phyloP scores from a whole-genome alignment of 495 filamentous ascomycete species.

The Xylaria nigripes region DNA sequence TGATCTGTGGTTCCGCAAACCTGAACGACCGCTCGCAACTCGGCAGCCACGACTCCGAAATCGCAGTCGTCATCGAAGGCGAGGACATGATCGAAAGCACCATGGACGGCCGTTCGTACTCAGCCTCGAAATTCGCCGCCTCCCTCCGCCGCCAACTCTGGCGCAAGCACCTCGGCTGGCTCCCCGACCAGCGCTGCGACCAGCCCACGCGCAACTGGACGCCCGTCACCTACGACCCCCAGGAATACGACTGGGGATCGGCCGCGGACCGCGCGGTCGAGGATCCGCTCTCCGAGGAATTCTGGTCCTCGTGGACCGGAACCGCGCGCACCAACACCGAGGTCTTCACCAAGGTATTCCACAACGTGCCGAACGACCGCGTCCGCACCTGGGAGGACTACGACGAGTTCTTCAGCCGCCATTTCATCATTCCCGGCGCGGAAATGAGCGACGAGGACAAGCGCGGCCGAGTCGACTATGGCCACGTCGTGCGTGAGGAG shows the following conservation, averaged over 20 bases:
- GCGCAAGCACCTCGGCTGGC: slow-evolving; percentile 83
- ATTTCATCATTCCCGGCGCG: slow-evolving; percentile 54
- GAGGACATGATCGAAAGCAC: slow-evolving; percentile 54
- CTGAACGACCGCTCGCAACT: slow-evolving; percentile 92
- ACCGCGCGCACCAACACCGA: slow-evolving; percentile 74
- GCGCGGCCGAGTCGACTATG: slow-evolving; percentile 52
- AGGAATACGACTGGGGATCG: slow-evolving; percentile 75
- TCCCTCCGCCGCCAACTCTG: slow-evolving; percentile 78
- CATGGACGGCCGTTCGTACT: slow-evolving; percentile 66
- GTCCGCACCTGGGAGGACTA: slow-evolving; percentile 81
- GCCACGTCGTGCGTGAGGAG: slow-evolving; percentile 77
- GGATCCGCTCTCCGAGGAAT: slow-evolving; percentile 62
- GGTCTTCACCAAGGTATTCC: slow-evolving; percentile 81
- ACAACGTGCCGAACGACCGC: slow-evolving; percentile 72
- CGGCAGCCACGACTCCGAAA: slow-evolving; percentile 77
- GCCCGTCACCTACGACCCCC: slow-evolving; percentile 59
- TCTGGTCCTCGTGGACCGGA: slow-evolving; percentile 62
- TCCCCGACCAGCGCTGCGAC: slow-evolving; percentile 60
- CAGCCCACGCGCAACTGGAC: slow-evolving; percentile 62
- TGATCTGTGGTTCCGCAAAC: slow-evolving; percentile 89
- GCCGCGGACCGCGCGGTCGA: slow-evolving; percentile 63
- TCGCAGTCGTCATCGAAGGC: slow-evolving; percentile 77
- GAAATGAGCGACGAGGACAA: slow-evolving; percentile 24
- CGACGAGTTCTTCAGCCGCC: slow-evolving; percentile 64
- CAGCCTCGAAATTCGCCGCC: slow-evolving; percentile 70